A percentile compares a stretch with the other conserved stretches of the same genome.
phyloP scores from a whole-genome alignment of 2,329 filamentous ascomycete species.

The Sarocladium strictum region DNA sequence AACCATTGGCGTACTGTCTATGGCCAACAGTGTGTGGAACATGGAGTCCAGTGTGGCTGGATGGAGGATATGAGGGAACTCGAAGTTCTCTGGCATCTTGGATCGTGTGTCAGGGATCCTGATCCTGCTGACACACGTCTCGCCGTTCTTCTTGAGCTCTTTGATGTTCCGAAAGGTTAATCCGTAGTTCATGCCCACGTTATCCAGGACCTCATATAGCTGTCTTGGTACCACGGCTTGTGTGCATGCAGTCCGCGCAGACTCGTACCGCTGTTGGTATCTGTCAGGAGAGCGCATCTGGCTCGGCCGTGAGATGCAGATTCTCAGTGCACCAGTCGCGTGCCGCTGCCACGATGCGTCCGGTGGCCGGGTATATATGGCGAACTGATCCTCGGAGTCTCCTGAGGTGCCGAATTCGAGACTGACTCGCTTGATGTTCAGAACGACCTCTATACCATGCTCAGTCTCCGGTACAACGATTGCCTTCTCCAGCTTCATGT shows the following conservation, averaged over 20 bases:
- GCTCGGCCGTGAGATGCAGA: not conserved
- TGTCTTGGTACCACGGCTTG: not conserved
- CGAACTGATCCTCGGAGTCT: conserved; percentile 14
- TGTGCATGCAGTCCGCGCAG: not conserved
- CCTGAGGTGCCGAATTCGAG: conserved; percentile 1
- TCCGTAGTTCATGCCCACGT: conserved; percentile 12
- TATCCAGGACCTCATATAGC: conserved; percentile 7
- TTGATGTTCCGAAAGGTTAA: conserved; percentile 10
- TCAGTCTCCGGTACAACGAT: conserved; percentile 41
- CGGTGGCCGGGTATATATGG: conserved; percentile 10
- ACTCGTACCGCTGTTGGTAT: not conserved
- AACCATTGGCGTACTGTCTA: conserved; percentile 9
- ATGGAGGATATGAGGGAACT: conserved; percentile 12
- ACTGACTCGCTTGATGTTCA: conserved; percentile 3
- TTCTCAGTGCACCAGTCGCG: conserved; percentile 27
- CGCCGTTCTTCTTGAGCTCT: conserved; percentile 2
- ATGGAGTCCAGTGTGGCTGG: conserved; percentile 11
- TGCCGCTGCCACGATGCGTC: conserved; percentile 26
- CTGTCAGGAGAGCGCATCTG: not conserved
- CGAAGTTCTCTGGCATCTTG: conserved; percentile 12
- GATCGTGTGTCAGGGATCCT: conserved; percentile 1
- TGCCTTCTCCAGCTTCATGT: conserved; percentile 27
- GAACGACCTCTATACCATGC: conserved; percentile 43
- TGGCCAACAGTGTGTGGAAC: conserved; percentile 3
- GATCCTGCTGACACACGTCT: not conserved